Evolutionary conservation across 495 filamentous ascomycete genomes (phyloP), one percentile per base, ranked within the genome.

Genomic region (Aspergillus haitiensis): DNA sequence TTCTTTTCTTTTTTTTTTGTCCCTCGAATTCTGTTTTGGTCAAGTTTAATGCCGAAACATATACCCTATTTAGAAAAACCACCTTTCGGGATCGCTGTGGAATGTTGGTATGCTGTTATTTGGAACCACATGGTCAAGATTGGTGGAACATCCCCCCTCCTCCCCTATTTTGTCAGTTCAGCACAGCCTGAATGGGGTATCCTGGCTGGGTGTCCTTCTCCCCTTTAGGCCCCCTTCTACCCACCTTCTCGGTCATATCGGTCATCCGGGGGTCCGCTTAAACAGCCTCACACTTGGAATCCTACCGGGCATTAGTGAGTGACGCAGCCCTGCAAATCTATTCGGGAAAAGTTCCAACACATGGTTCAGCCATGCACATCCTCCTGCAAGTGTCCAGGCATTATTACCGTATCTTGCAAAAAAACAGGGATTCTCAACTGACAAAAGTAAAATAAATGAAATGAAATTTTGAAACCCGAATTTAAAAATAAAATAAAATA

Each of bases 261-360:
- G 61, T 45, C 58, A 61, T 67, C 61, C 55, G 62, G 61, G 61
- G 56, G 53, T 61, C 62, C 65, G 61, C 50, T 64, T 27, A 51
- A 62, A 65, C 62, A 68, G 65, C 65, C 65, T 63, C 65, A 68
- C 55, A 47, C 40, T 47, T 27, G 36, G 49, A 54, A 42, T 54
- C 58, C 52, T 34, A 37, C 54, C 46, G 32, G 40, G 47, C 54
- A 59, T 60, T 56, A 58, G 55, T 62, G 47, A 59, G 56, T 59
- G 62, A 67, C 59, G 65, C 65, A 64, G 65, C 62, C 62, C 64
- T 67, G 64, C 61, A 67, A 46, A 57, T 59, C 60, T 55, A 66
- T 66, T 66, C 60, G 64, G 64, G 64, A 63, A 66, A 60, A 57
- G 64, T 63, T 66, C 64, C 64, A 65, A 66, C 64, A 66, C 64